These are phyloP conservation scores for Suillus occidentalis DNA, from an alignment of 768 basidiomycete species.

Conservation along the genomic window DNA sequence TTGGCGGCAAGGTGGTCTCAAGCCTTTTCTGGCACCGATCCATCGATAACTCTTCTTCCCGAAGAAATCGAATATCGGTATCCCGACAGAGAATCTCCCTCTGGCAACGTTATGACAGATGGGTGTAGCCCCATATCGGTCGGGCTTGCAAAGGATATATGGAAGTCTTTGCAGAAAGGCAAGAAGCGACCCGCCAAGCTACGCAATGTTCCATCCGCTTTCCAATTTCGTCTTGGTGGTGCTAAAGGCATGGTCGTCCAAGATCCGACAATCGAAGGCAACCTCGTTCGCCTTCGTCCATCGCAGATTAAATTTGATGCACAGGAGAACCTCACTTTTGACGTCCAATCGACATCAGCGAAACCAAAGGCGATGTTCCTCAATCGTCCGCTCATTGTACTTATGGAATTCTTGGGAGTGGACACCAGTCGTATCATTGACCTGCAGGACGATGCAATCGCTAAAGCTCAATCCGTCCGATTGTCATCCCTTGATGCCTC, in stretches of 20 bases:
- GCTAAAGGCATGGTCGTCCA: constrained; percentile 49
- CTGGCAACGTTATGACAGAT: constrained; percentile 46
- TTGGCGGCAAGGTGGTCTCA: constrained; percentile 55
- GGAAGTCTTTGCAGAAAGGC: constrained; percentile 33
- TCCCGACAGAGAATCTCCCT: constrained; percentile 30
- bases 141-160: constrained; percentile 35
- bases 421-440: constrained; percentile 30
- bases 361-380: constrained; percentile 44
- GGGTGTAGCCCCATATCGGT: constrained; percentile 49
- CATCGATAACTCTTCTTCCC: constrained; percentile 38
- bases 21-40: constrained; percentile 52
- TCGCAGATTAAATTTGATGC: constrained; percentile 52
- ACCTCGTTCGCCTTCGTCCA: constrained; percentile 39
- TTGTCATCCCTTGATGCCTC: constrained; percentile 36
- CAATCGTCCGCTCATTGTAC: constrained; percentile 48
- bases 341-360: constrained; percentile 48
- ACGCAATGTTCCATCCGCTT: constrained; percentile 36
- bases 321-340: constrained; percentile 36
- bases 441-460: constrained; percentile 40
- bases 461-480: constrained; percentile 35
- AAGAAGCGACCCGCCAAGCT: constrained; percentile 23
- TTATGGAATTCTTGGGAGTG: constrained; percentile 48
- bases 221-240: constrained; percentile 46
- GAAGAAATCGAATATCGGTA: constrained; percentile 32
- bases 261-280: constrained; percentile 38